phyloP scores from a whole-genome alignment of 2,329 filamentous ascomycete species.

The Paracamarosporium sp. region DNA sequence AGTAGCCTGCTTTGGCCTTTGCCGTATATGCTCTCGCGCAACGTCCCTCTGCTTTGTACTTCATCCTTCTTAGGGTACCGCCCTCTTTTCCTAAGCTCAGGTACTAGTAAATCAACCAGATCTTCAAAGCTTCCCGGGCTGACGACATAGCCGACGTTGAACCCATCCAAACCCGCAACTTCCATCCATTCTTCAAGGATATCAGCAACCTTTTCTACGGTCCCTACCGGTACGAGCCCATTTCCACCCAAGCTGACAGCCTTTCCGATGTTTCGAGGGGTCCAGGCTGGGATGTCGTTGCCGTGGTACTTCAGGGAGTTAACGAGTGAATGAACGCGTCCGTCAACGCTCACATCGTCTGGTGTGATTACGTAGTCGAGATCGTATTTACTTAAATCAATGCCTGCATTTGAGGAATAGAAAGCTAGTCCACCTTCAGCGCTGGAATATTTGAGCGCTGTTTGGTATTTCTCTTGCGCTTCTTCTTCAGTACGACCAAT shows the following conservation, averaged over 20 bases:
- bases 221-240: slow-evolving; percentile 68
- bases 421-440: slow-evolving; percentile 70
- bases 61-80: slow-evolving; percentile 11
- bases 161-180: slow-evolving; percentile 74
- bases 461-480: slow-evolving; percentile 65
- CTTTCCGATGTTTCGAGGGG: slow-evolving; percentile 20
- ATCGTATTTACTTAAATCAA: slow-evolving; percentile 63
- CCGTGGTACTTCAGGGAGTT: slow-evolving; percentile 16
- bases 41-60: slow-evolving; percentile 12
- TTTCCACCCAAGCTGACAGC: slow-evolving; percentile 68
- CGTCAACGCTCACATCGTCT: slow-evolving; percentile 19
- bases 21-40: slow-evolving; percentile 22
- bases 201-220: slow-evolving; percentile 68
- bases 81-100: slow-evolving; percentile 19
- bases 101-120: slow-evolving; percentile 17
- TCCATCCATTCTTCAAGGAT: slow-evolving; percentile 69
- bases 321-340: slow-evolving; percentile 12
- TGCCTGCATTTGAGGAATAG: slow-evolving; percentile 75
- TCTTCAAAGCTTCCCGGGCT: slow-evolving; percentile 24
- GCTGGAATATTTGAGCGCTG: slow-evolving; percentile 65
- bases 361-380: slow-evolving; percentile 49
- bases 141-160: slow-evolving; percentile 63
- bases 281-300: slow-evolving; percentile 17
- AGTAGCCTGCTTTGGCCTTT: slow-evolving; percentile 16
- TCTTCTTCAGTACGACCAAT: slow-evolving; percentile 69